A percentile compares a stretch with the other conserved stretches of the same genome.
These are phyloP conservation scores for Pestalotiopsis sp. DNA, from an alignment of 2,329 filamentous ascomycete genomes.

Conservation along the genomic window DNA sequence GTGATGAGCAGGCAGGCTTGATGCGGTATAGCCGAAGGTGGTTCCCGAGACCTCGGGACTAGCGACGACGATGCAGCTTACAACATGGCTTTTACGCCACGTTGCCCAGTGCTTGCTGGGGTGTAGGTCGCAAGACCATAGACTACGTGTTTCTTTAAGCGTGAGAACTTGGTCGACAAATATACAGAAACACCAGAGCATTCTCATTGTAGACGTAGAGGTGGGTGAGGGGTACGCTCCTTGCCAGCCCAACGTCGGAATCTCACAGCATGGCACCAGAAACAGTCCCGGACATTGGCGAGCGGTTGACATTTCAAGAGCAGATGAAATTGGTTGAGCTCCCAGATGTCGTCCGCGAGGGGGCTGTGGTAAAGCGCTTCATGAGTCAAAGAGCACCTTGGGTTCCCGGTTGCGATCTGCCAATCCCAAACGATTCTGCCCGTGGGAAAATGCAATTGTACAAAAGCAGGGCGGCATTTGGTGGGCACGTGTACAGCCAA, in stretches of 20 bases:
- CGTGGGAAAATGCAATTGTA: conserved; percentile 14
- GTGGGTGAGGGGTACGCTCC: neutral
- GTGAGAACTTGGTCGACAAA: neutral
- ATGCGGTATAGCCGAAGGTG: neutral
- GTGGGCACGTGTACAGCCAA: conserved; percentile 49
- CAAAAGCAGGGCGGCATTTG: conserved; percentile 35
- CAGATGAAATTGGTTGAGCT: conserved; percentile 35
- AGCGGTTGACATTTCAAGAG: conserved; percentile 39
- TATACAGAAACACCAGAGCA: neutral
- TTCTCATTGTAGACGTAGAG: neutral
- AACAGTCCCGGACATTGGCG: neutral
- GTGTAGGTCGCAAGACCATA: too few relatives aligned
- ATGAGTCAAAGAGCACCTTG: conserved; percentile 38
- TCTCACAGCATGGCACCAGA: conserved; percentile 3
- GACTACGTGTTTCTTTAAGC: neutral
- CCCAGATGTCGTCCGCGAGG: conserved; percentile 22
- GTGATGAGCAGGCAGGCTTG: neutral
- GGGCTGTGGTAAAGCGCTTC: conserved; percentile 29
- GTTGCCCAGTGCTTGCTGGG: neutral
- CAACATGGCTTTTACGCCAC: neutral
- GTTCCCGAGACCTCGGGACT: neutral
- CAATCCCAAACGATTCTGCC: conserved; percentile 8
- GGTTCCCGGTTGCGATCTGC: conserved; percentile 34
- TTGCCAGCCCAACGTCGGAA: neutral
- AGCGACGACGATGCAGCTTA: neutral